Percentiles rank a stretch among this genome's conserved stretches.
These are phyloP conservation scores for Russula brevipes DNA, from an alignment of 768 basidiomycete genomes.

Conservation along the genomic window DNA sequence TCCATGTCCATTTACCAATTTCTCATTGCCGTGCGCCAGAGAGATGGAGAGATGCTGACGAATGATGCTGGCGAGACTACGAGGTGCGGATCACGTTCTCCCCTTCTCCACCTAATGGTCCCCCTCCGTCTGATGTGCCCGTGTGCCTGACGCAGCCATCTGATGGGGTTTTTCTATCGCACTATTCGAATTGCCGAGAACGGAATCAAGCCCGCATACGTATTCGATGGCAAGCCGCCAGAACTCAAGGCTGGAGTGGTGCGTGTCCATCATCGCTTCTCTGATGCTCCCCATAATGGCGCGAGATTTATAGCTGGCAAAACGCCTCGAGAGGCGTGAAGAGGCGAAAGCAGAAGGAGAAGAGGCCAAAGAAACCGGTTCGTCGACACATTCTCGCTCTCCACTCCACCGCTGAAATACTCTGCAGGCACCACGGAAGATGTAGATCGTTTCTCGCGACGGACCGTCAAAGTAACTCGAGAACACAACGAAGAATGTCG, in stretches of 20 bases:
- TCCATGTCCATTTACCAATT: slow-evolving; percentile 98
- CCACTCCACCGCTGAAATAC: background rate
- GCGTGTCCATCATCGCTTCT: slow-evolving; percentile 24
- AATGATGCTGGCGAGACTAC: slow-evolving; percentile 99
- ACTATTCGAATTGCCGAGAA: slow-evolving; percentile 98
- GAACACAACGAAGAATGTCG: slow-evolving; percentile 97
- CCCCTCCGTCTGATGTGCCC: background rate
- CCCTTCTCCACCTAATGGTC: background rate
- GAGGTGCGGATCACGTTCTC: slow-evolving; percentile 39
- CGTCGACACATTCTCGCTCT: slow-evolving; percentile 15
- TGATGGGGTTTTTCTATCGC: slow-evolving; percentile 98
- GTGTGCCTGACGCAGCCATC: slow-evolving; percentile 49
- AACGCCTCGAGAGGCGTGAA: slow-evolving; percentile 86
- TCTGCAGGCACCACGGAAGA: slow-evolving; percentile 77
- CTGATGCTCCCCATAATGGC: background rate
- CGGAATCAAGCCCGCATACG: slow-evolving; percentile 96
- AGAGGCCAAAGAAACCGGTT: slow-evolving; percentile 92
- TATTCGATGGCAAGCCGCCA: slow-evolving; percentile 98
- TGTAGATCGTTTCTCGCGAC: slow-evolving; percentile 80
- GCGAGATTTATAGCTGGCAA: slow-evolving; percentile 61
- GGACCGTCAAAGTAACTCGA: slow-evolving; percentile 90
- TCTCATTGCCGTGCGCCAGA: slow-evolving; percentile 94
- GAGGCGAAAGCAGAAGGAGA: slow-evolving; percentile 94
- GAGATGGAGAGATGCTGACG: slow-evolving; percentile 93
- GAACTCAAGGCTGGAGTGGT: slow-evolving; percentile 97